phyloP scores from a whole-genome alignment of 2,329 filamentous ascomycete genomes.

The Botrytis porri region DNA sequence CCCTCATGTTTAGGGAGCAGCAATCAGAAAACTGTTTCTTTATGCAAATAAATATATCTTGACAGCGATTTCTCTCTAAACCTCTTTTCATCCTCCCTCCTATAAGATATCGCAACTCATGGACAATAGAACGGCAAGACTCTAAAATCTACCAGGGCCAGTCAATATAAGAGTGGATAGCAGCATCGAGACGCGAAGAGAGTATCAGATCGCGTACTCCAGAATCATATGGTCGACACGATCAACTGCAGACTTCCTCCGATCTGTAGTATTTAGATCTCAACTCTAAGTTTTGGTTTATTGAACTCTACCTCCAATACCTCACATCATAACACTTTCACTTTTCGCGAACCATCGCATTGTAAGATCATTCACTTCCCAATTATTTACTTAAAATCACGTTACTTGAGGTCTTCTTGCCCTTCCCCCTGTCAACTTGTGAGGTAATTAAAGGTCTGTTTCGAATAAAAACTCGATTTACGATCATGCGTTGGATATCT shows the following conservation, averaged over 20 bases:
- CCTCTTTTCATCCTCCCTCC: background rate
- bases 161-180: background rate
- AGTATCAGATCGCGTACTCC: slow-evolving; percentile 3
- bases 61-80: background rate
- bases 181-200: slow-evolving; percentile 1
- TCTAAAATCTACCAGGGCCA: background rate
- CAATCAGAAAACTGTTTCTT: background rate
- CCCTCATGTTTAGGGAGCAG: background rate
- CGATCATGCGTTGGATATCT: background rate
- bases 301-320: background rate
- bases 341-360: background rate
- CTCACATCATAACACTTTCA: background rate
- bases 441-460: background rate
- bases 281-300: background rate
- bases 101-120: background rate
- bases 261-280: background rate
- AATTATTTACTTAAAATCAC: background rate
- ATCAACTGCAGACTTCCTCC: background rate
- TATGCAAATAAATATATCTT: background rate
- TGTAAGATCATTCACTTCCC: background rate
- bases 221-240: background rate
- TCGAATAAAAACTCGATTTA: background rate
- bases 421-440: background rate
- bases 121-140: background rate
- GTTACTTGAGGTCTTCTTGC: background rate